Evolutionary conservation across 2,329 filamentous ascomycete species (phyloP).

Genomic region (Colletotrichum costaricense): DNA sequence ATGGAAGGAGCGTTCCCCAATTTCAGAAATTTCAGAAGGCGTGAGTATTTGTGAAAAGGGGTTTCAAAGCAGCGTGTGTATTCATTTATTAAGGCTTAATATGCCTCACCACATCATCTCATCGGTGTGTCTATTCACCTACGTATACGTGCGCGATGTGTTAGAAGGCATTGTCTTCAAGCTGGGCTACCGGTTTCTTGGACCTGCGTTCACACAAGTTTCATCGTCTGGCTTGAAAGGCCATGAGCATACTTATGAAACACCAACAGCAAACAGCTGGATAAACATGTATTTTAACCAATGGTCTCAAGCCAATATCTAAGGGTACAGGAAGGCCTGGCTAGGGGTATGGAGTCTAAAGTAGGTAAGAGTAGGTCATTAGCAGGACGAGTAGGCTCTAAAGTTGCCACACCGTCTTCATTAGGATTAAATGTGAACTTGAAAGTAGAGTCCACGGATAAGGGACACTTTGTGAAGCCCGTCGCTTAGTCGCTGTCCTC

Average conservation of each 20-base stretch:
- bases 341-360: neutral
- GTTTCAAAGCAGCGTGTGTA: neutral
- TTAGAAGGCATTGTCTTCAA: too few species aligned
- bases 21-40: too few species aligned
- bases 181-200: too few species aligned
- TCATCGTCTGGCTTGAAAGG: neutral
- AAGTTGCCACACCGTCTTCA: neutral
- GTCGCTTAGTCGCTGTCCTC: slow-evolving; percentile 37
- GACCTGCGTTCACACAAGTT: too few species aligned
- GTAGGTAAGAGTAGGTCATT: neutral
- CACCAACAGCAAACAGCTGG: neutral
- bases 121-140: too few species aligned
- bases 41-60: neutral
- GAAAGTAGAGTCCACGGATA: accelerated
- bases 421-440: neutral
- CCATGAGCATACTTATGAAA: neutral
- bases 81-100: neutral
- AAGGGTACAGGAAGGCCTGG: neutral
- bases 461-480: too few species aligned
- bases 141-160: too few species aligned
- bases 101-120: too few species aligned
- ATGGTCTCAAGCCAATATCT: neutral
- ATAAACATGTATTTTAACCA: neutral
- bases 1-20: neutral
- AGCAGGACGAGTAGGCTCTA: neutral